Base-by-base conservation (phyloP, 768 basidiomycete genomes). In the Tylopilus sp. region DNA sequence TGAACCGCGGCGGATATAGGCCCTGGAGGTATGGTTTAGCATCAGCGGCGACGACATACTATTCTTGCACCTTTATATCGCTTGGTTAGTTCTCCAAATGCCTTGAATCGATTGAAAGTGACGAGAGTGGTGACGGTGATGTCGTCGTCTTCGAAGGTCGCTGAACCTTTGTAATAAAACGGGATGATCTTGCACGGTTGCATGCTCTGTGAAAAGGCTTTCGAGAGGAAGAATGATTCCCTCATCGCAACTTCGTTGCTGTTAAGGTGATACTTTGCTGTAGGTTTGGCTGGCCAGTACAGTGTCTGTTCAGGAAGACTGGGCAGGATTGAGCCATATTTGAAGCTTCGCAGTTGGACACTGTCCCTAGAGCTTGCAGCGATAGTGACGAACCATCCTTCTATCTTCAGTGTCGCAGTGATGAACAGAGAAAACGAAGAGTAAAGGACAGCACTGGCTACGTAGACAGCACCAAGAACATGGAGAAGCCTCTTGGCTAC, bases 1-100 rank as follows among this genome's bases (percentile, higher is more conserved):
- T 94, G 90, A 17, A 93, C 78, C 0, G 91, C 84, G 3, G 86
- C 92, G 16, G 92, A 93, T 54, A 94, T 84, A 1, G 92, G 92
- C 17, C 91, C 90, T 91, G 31, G 9, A 6, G 31, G n/a, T 21
- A 30, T 28, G 22, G 22, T 31, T 16, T 42, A 56, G 26, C 7
- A 19, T 6, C 24, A 41, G 30, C 14, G 26, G 14, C 10, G 21
- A 13, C 13, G 53, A 41, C 42, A 41, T 50, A 43, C 29, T 40
- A 29, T 33, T 29, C 16, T 54, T 74, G 41, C 54, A 87, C 90
- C 91, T 75, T 80, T 76, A 66, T 93, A 92, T n/a, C 78, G 81
- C 64, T 84, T 79, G 7, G 85, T 86, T n/a, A 93, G 74, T 44
- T 82, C 78, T 19, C 77, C 75, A 59, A 93, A 83, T 28, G 86